Base-by-base conservation (phyloP, 1,284 basidiomycete species). In the Anthracocystis panici-leucophaei region DNA sequence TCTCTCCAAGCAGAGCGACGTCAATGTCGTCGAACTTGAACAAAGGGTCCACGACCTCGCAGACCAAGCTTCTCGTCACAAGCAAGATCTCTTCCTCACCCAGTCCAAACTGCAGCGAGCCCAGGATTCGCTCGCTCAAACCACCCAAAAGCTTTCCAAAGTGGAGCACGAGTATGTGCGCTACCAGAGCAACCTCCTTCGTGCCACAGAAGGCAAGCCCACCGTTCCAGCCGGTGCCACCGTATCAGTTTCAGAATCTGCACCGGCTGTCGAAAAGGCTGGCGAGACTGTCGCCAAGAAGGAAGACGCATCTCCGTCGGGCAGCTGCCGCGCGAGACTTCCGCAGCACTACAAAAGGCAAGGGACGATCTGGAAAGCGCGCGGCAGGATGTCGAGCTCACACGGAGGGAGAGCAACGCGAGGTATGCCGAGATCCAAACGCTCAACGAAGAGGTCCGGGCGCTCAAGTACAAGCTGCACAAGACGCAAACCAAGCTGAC, bases 111-210 rank as follows among this genome's bases (percentile, higher is more conserved):
- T 75, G 52, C 64, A 71, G 51, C 59, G 73, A 44, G 59, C 67
- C 11, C 64, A 75, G 56, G 67, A 71, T 44, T 57, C 68, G 21
- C 67, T 75, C 2, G 52, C 60, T 9, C 44, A 75, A 12, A 54
- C 52, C 46, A 57, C 54, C 3, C 53, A 61, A 50, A 75, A 67
- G 67, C 73, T 75, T 33, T 57, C 64, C 23, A 64, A 62, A 29
- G 67, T 75, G 10, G 73, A 75, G 41, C 64, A 71, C 51, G 73
- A 75, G 44, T 75, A 71, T 40, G 73, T 75, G 44, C 67, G 73
- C 31, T 75, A 70, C 25, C 73, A 75, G 58, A 75, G 73, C 68
- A 66, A 67, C 35, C 67, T 75, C 16, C 57, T 75, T n/a, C 73
- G 73, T 29, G 64, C 67, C n/a, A 69, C 73, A 14, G 73, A 75